These are phyloP conservation scores for Dendrobium officinale DNA, from an alignment of 106 monocot species.

Conservation along the genomic window DNA sequence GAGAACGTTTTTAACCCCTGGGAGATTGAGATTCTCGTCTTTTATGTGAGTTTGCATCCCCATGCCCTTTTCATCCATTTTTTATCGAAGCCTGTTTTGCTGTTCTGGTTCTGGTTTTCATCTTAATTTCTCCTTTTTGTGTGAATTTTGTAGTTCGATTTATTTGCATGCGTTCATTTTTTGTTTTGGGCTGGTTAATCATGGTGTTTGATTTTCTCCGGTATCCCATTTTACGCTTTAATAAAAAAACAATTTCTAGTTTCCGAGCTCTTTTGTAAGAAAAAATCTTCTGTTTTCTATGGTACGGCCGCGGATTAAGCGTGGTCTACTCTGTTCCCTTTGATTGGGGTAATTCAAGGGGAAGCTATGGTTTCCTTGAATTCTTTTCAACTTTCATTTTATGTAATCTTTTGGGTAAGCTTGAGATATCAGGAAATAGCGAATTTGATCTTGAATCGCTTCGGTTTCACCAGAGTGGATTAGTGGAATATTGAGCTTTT, in stretches of 20 bases:
- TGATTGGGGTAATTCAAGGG: neutral
- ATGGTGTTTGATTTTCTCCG: neutral
- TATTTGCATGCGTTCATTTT: neutral
- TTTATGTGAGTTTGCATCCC: slow-evolving; percentile 44
- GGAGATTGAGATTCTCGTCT: slow-evolving; percentile 58
- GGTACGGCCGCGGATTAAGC: no score
- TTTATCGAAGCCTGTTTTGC: neutral
- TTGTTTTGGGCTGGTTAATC: neutral
- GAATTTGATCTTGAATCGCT: neutral
- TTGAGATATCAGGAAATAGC: neutral
- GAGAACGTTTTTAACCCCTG: slow-evolving; percentile 54
- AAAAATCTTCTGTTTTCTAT: no score
- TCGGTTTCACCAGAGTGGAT: neutral
- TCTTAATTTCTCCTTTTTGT: neutral
- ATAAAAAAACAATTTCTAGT: no score
- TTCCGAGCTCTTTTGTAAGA: no score
- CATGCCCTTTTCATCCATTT: neutral
- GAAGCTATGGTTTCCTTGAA: neutral
- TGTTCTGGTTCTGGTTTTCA: neutral
- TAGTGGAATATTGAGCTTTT: neutral
- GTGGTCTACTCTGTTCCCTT: no score
- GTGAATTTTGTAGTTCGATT: neutral
- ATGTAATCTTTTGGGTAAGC: neutral
- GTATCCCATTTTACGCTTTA: neutral
- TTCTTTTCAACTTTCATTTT: neutral